These are phyloP conservation scores for Glycyrrhiza uralensis DNA, from an alignment of 306 rosid genomes.

Conservation along the genomic window DNA sequence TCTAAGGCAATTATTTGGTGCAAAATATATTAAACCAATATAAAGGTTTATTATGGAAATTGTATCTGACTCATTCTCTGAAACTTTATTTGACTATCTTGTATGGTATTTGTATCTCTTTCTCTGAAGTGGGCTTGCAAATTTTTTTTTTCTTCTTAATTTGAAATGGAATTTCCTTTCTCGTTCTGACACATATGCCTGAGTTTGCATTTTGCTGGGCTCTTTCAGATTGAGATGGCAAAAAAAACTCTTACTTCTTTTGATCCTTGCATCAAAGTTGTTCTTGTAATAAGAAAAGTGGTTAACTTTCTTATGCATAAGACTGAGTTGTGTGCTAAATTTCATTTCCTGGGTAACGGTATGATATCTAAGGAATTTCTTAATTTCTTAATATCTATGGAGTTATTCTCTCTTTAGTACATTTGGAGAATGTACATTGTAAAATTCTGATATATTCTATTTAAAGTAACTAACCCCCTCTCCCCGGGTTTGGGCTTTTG, in stretches of 20 bases:
- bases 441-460: not conserved
- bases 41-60: not conserved
- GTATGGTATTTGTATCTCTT: slow-evolving; percentile 11
- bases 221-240: not conserved
- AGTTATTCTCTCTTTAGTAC: slow-evolving; percentile 3
- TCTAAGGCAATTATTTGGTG: slow-evolving; percentile 17
- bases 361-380: slow-evolving; percentile 13
- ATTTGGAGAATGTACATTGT: not conserved
- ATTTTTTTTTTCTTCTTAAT: not conserved
- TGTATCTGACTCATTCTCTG: not conserved
- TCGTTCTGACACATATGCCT: not conserved
- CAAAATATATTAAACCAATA: not conserved
- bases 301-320: not conserved
- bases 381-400: not conserved
- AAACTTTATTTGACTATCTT: slow-evolving; percentile 12
- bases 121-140: not conserved
- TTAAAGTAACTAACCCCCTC: not conserved
- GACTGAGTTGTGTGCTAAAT: slow-evolving; percentile 14
- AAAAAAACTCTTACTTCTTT: not conserved
- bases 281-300: not conserved
- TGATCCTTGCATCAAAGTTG: not conserved
- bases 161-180: slow-evolving; percentile 3
- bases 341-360: not conserved
- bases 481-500: not conserved
- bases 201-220: not conserved